Evolutionary conservation across 306 rosid genomes (phyloP).

Genomic region (Vigna trinervia): DNA sequence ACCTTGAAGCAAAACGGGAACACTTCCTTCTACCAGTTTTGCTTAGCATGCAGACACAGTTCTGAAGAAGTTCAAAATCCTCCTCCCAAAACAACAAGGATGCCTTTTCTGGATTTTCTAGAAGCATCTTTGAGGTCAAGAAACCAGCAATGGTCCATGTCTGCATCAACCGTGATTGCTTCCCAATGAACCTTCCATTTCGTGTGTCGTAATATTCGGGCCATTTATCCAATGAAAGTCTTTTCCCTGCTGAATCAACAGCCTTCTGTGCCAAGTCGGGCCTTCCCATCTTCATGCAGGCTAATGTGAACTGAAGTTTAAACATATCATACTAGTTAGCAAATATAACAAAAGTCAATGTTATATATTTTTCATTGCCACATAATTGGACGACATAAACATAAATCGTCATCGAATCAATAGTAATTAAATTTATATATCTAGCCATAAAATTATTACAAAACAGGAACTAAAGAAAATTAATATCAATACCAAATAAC

Average conservation of each 20-base stretch:
- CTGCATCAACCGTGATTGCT: constrained; percentile 80
- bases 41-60: constrained; percentile 85
- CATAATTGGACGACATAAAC: background rate
- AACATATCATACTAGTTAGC: background rate
- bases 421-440: too few species aligned
- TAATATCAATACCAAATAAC: too few species aligned
- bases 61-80: constrained; percentile 91
- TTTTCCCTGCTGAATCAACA: constrained; percentile 77
- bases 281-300: constrained; percentile 96
- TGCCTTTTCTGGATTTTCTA: constrained; percentile 86
- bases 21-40: constrained; percentile 80
- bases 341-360: background rate
- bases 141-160: constrained; percentile 97
- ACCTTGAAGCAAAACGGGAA: constrained; percentile 80
- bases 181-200: constrained; percentile 89
- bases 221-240: constrained; percentile 76
- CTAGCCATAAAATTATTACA: too few species aligned
- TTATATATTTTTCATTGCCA: background rate
- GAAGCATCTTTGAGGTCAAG: constrained; percentile 87
- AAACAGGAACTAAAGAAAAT: too few species aligned
- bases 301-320: constrained; percentile 80
- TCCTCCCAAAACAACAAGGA: constrained; percentile 90
- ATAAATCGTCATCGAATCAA: too few species aligned
- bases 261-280: constrained; percentile 85
- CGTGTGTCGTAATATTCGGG: constrained; percentile 93